Conservation (phyloP, 352 stramenopile genomes). For the Phytophthora niederhauseri region DNA sequence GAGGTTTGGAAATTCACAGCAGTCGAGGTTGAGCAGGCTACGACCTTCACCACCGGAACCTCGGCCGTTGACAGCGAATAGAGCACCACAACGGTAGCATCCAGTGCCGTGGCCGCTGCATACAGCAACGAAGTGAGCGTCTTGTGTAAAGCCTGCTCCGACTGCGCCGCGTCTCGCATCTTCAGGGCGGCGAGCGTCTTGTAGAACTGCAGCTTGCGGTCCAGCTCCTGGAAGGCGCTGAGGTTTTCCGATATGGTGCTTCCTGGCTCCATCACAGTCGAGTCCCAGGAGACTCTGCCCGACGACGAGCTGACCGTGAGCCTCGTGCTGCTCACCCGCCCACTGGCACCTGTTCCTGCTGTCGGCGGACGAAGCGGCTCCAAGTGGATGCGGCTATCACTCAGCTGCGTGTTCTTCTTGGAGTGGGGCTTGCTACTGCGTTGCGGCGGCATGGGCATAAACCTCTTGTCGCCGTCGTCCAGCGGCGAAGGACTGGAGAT, state of each 20-base stretch:
- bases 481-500: constrained; percentile 41
- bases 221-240: constrained; percentile 38
- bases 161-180: constrained; percentile 47
- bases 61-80: constrained; percentile 56
- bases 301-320: constrained; percentile 50
- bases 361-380: constrained; percentile 62
- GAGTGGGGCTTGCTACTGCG: constrained; percentile 45
- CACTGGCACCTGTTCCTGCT: constrained; percentile 9
- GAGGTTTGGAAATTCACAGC: constrained; percentile 57
- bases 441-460: constrained; percentile 63
- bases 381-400: constrained; percentile 65
- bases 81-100: constrained; percentile 55
- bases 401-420: constrained; percentile 59
- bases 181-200: constrained; percentile 57
- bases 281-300: constrained; percentile 48
- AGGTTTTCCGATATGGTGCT: constrained; percentile 49
- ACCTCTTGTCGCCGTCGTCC: constrained; percentile 32
- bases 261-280: constrained; percentile 40
- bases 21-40: constrained; percentile 50
- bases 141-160: constrained; percentile 50
- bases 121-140: constrained; percentile 51
- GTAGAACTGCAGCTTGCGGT: constrained; percentile 67
- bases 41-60: constrained; percentile 45
- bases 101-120: constrained; percentile 42
- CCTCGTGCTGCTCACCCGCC: constrained; percentile 22